These are phyloP conservation scores for Euptelea pleiosperma DNA, from an alignment of 164 flowering plant species.

Conservation along the genomic window DNA sequence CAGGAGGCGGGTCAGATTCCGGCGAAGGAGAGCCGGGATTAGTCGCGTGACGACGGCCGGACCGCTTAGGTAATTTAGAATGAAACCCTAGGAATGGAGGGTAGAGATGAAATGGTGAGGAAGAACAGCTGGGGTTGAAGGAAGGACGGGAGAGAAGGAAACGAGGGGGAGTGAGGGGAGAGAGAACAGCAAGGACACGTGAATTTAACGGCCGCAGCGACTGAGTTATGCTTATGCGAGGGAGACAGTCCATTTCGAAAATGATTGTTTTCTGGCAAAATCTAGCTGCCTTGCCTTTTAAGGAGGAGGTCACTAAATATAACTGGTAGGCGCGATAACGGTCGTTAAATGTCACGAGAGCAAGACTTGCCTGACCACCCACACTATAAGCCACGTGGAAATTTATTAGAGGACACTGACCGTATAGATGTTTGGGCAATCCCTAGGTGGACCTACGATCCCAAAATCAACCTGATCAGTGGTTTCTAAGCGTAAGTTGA, in stretches of 20 bases:
- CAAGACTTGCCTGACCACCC: too few relatives aligned
- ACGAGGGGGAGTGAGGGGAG: background rate
- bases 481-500: too few relatives aligned
- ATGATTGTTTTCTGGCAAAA: too few relatives aligned
- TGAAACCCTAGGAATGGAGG: background rate
- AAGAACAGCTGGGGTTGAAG: background rate
- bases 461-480: too few relatives aligned
- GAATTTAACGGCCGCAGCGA: background rate
- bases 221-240: background rate
- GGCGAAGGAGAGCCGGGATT: background rate
- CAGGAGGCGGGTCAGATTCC: slow-evolving; percentile 1
- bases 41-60: background rate
- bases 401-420: too few relatives aligned
- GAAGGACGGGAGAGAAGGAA: background rate
- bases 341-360: too few relatives aligned
- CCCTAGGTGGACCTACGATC: too few relatives aligned
- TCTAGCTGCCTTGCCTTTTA: too few relatives aligned
- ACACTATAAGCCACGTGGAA: too few relatives aligned
- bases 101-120: background rate
- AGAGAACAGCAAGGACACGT: background rate
- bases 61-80: background rate
- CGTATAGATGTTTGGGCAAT: too few relatives aligned
- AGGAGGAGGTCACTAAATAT: too few relatives aligned
- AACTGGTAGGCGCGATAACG: too few relatives aligned
- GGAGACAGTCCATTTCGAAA: background rate